These are phyloP conservation scores for Lichtheimia ramosa DNA, from an alignment of 371 early-diverging fungal species.

Conservation along the genomic window DNA sequence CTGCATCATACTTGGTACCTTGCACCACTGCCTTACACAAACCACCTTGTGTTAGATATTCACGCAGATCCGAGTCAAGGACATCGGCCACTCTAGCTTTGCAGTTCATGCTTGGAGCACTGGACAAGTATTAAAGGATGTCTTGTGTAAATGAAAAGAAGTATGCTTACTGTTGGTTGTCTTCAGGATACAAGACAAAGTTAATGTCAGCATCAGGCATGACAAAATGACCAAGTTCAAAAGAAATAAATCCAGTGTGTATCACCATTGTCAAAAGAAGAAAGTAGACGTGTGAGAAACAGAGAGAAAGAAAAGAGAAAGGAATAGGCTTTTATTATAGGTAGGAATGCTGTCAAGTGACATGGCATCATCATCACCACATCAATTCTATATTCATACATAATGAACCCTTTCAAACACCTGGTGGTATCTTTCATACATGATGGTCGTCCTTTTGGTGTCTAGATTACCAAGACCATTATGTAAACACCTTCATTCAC, in stretches of 20 bases:
- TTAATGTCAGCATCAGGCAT: not conserved
- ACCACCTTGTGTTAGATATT: conserved; percentile 6
- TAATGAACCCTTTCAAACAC: too few species aligned
- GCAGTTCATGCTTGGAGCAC: conserved; percentile 5
- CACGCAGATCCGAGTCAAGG: not conserved
- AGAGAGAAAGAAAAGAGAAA: too few species aligned
- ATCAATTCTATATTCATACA: too few species aligned
- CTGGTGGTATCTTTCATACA: too few species aligned
- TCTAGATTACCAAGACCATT: not conserved
- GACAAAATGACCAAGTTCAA: not conserved
- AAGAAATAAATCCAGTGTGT: not conserved
- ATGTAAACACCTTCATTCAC: not conserved
- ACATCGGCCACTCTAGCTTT: conserved; percentile 1
- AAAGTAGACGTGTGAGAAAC: too few species aligned
- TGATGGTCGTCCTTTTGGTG: not conserved
- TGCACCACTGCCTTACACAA: conserved; percentile 5
- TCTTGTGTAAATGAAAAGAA: too few species aligned
- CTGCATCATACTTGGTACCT: not conserved
- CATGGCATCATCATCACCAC: too few species aligned
- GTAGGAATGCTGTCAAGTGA: too few species aligned
- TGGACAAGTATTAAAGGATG: not conserved
- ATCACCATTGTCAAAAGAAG: not conserved
- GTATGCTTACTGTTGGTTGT: too few species aligned
- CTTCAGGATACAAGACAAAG: not conserved
- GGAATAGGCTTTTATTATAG: too few species aligned